Percentiles rank a stretch among this genome's conserved stretches.
Conservation (phyloP, 257 asterid species). For the Cruciata laevipes region DNA sequence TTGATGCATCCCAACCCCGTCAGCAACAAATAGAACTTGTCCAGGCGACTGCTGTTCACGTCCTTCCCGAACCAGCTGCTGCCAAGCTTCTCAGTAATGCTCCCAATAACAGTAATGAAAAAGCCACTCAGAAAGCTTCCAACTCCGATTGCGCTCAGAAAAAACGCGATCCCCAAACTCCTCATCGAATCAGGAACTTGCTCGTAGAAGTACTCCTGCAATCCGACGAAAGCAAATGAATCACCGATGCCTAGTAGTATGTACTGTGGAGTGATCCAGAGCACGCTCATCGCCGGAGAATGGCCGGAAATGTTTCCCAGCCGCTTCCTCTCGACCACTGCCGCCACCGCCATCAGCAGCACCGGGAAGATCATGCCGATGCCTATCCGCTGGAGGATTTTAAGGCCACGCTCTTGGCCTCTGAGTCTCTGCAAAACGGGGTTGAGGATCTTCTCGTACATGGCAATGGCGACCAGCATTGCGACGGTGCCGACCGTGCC, state of each 20-base stretch:
- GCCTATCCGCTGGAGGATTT: constrained; percentile 23
- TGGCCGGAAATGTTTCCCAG: constrained; percentile 4
- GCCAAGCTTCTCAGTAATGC: constrained; percentile 16
- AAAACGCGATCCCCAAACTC: constrained; percentile 22
- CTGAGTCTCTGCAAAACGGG: constrained; percentile 13
- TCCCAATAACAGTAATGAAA: constrained; percentile 9
- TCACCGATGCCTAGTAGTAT: constrained; percentile 17
- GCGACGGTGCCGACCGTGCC: neutral
- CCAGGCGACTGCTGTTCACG: constrained; percentile 22
- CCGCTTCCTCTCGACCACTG: constrained; percentile 22
- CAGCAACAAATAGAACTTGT: constrained; percentile 21
- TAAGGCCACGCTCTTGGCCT: constrained; percentile 20
- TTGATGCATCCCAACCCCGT: constrained; percentile 12
- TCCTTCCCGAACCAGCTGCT: constrained; percentile 22
- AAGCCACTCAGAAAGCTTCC: constrained; percentile 19
- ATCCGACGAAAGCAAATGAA: constrained; percentile 20
- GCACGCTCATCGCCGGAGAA: constrained; percentile 19
- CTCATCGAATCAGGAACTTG: constrained; percentile 30
- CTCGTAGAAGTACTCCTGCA: constrained; percentile 26
- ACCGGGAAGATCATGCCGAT: constrained; percentile 16
- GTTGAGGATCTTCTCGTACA: constrained; percentile 14
- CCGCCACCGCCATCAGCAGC: constrained; percentile 15
- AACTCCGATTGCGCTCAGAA: constrained; percentile 16
- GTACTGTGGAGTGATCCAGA: constrained; percentile 25
- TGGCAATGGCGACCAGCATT: neutral